phyloP scores from a whole-genome alignment of 129 eudicot genomes.

The Ambrosia artemisiifolia region DNA sequence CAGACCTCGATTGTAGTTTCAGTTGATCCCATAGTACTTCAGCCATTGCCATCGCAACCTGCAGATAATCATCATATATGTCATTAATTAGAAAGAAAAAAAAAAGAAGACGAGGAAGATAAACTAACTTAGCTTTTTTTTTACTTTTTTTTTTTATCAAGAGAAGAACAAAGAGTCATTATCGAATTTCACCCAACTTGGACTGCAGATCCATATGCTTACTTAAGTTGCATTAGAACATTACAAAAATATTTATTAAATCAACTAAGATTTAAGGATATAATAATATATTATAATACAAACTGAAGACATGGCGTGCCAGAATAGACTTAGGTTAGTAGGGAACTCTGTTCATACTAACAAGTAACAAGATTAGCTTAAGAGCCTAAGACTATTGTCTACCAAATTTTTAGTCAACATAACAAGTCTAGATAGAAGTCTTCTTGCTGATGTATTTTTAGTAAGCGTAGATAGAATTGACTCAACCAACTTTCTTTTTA shows the following conservation, averaged over 20 bases:
- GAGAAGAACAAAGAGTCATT: not conserved
- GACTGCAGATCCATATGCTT: not conserved
- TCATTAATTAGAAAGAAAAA: conserved; percentile 3
- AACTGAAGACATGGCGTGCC: not conserved
- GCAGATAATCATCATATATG: too few relatives aligned
- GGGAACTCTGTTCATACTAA: conserved; percentile 2
- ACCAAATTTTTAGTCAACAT: too few relatives aligned
- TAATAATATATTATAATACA: not conserved
- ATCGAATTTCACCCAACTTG: conserved; percentile 1
- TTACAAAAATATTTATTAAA: not conserved
- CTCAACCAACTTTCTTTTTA: too few relatives aligned
- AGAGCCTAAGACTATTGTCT: too few relatives aligned
- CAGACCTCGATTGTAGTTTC: conserved; percentile 45
- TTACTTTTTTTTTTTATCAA: not conserved
- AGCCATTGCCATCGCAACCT: conserved; percentile 72
- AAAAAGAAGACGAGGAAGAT: too few relatives aligned
- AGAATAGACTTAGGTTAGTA: not conserved
- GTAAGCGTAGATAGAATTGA: too few relatives aligned
- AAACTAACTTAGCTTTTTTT: not conserved
- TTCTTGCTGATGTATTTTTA: too few relatives aligned
- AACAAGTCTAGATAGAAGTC: too few relatives aligned
- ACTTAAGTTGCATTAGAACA: not conserved
- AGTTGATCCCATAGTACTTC: conserved; percentile 77
- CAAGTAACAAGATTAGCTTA: not conserved
- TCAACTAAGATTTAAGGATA: not conserved